Evolutionary conservation across 371 early-diverging fungal genomes (phyloP).

Genomic region (Haplosporangium sp.): DNA sequence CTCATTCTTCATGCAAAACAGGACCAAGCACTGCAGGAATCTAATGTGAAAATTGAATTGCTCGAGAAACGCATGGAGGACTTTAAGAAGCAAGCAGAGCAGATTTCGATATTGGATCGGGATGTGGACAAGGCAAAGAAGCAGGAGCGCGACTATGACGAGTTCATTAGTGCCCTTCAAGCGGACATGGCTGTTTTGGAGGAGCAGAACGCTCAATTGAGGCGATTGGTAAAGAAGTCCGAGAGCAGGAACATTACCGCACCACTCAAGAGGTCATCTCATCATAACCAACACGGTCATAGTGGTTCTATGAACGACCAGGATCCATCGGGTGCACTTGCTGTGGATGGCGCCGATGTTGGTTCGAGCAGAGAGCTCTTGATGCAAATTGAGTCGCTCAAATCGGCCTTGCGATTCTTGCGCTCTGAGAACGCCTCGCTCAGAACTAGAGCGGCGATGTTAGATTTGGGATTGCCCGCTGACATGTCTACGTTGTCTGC

Average conservation of each 20-base stretch:
- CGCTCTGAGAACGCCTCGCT: slow-evolving; percentile 86
- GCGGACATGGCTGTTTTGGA: slow-evolving; percentile 76
- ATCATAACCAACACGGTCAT: slow-evolving; percentile 31
- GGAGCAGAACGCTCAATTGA: slow-evolving; percentile 70
- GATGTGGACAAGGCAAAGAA: slow-evolving; percentile 67
- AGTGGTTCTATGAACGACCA: slow-evolving; percentile 12
- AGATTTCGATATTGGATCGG: slow-evolving; percentile 68
- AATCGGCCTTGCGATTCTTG: slow-evolving; percentile 78
- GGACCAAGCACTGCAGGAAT: slow-evolving; percentile 84
- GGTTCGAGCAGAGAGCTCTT: slow-evolving; percentile 25
- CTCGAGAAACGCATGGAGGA: slow-evolving; percentile 80
- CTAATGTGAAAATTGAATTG: slow-evolving; percentile 78
- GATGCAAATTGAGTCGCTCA: slow-evolving; percentile 74
- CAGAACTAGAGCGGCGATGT: slow-evolving; percentile 66
- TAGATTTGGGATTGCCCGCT: slow-evolving; percentile 54
- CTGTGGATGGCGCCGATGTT: slow-evolving; percentile 19
- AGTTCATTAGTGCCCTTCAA: slow-evolving; percentile 79
- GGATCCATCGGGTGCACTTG: slow-evolving; percentile 11
- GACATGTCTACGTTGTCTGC: slow-evolving; percentile 31
- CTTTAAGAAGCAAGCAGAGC: slow-evolving; percentile 75
- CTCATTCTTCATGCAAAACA: slow-evolving; percentile 13
- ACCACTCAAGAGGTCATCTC: slow-evolving; percentile 13
- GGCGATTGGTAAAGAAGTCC: slow-evolving; percentile 42
- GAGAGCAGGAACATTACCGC: slow-evolving; percentile 35
- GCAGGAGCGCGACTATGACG: slow-evolving; percentile 76